Conservation (phyloP, 208 protist species). For the Crithidia acanthocephali region DNA sequence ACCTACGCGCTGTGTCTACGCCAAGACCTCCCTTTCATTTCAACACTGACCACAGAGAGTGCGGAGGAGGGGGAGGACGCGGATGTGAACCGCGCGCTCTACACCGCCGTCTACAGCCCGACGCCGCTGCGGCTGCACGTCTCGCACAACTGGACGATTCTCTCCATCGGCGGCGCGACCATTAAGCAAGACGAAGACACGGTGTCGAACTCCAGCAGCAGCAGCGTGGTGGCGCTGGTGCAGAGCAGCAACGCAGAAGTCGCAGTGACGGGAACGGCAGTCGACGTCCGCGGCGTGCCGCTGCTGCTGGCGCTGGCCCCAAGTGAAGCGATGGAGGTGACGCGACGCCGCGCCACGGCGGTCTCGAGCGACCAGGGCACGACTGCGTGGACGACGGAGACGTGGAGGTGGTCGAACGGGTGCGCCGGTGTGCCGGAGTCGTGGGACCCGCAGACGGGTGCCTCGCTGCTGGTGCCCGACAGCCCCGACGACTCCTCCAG, state of each 20-base stretch:
- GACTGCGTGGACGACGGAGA: background rate
- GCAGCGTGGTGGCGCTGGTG: conserved; percentile 35
- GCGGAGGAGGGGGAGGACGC: background rate
- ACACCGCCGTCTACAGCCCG: conserved; percentile 19
- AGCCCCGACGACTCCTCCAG: background rate
- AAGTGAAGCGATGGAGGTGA: conserved; percentile 16
- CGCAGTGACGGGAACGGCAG: conserved; percentile 48
- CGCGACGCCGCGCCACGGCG: too few relatives aligned
- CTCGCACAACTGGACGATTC: conserved; percentile 24
- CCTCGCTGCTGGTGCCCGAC: conserved; percentile 18
- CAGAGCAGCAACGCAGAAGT: conserved; percentile 52
- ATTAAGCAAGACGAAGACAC: background rate
- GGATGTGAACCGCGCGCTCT: background rate
- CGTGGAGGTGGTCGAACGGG: conserved; percentile 30
- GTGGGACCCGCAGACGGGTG: conserved; percentile 29
- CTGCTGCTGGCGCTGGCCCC: conserved; percentile 51
- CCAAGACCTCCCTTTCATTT: conserved; percentile 34
- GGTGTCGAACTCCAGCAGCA: background rate
- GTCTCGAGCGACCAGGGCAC: too few relatives aligned
- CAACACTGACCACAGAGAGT: background rate
- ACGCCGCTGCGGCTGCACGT: conserved; percentile 32
- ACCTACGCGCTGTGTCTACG: conserved; percentile 51
- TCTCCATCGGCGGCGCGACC: conserved; percentile 14
- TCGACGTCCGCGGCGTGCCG: conserved; percentile 41
- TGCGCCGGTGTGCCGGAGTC: conserved; percentile 30